These are phyloP conservation scores for Setaria viridis DNA, from an alignment of 202 grass and related monocot species.

Conservation along the genomic window DNA sequence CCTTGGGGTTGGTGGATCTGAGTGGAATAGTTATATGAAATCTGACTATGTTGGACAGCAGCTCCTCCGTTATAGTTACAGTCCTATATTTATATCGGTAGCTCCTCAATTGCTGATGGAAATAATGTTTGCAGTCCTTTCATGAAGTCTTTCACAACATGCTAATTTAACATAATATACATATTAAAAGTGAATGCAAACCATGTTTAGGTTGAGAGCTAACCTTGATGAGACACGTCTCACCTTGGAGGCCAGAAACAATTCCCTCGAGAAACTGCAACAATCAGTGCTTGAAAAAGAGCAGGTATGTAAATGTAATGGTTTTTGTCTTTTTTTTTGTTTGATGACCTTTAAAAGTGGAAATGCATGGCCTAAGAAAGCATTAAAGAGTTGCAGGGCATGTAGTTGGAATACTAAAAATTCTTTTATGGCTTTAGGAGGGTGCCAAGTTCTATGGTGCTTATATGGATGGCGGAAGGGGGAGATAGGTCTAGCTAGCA, in stretches of 20 bases:
- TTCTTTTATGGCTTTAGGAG: constrained; percentile 10
- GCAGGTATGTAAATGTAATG: constrained; percentile 63
- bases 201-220: constrained; percentile 71
- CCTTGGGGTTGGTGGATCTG: neutral
- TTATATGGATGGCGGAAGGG: constrained; percentile 4
- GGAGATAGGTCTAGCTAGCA: constrained; percentile 9
- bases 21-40: constrained; percentile 16
- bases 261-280: constrained; percentile 81
- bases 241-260: constrained; percentile 83
- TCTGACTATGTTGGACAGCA: neutral
- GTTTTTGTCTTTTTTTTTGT: constrained; percentile 32
- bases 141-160: constrained; percentile 15
- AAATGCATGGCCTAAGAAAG: constrained; percentile 9
- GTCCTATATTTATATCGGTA: constrained; percentile 25
- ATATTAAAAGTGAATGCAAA: constrained; percentile 47
- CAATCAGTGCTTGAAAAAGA: constrained; percentile 94
- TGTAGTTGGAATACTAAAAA: constrained; percentile 29
- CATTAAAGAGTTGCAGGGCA: constrained; percentile 36
- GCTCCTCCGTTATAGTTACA: neutral
- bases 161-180: constrained; percentile 37
- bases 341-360: constrained; percentile 21
- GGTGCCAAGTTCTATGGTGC: constrained; percentile 33
- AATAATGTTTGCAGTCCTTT: neutral
- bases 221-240: constrained; percentile 82
- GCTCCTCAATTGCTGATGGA: constrained; percentile 18